Base-by-base conservation (phyloP, 2,329 filamentous ascomycete species). In the Aspergillus uvarum region DNA sequence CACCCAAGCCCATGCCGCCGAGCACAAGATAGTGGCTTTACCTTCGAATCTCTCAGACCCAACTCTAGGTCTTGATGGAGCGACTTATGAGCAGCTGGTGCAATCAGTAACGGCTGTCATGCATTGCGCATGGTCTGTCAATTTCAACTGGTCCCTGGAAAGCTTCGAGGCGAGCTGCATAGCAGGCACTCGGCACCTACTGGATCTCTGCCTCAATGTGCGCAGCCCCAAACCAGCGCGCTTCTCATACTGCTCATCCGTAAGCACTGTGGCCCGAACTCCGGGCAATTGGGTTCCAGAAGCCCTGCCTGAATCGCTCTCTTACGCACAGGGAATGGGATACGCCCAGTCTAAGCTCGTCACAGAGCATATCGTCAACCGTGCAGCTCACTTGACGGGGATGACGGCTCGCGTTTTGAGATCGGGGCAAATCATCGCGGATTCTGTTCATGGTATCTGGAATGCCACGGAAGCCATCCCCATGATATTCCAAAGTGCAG, bases 81-180 rank as follows among this genome's bases (percentile, higher is more conserved):
- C 74, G 0, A 66, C 73, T 4, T 83, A 83, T 66, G 54, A 71
- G 0, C 57, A 70, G 3, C 66, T 87, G 0, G 71, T 73, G 2
- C 60, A 64, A 3, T 74, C 81, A 50, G 73, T 78, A 0, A 83
- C 82, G 1, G 70, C 80, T 1, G 77, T 91, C n/a, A 81, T 90
- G 55, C 86, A 89, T 68, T 79, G 85, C 7, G 86, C 86, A n/a
- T 89, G 86, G 87, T 79, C 82, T 1, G 86, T 88, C 21, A 88
- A 89, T 70, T 88, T 89, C 74, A 82, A 80, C 35, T 77, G 85
- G 60, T 79, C 81, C 2, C 74, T 89, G 1, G 74, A 73, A 26
- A 84, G 80, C 62, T 89, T 88, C 66, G 79, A 80, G 50, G 76
- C 78, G 48, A 80, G 83, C 61, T 52, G 51, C 51, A 81, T 87